phyloP scores from a whole-genome alignment of 495 filamentous ascomycete genomes.

The Clohesyomyces aquaticus region DNA sequence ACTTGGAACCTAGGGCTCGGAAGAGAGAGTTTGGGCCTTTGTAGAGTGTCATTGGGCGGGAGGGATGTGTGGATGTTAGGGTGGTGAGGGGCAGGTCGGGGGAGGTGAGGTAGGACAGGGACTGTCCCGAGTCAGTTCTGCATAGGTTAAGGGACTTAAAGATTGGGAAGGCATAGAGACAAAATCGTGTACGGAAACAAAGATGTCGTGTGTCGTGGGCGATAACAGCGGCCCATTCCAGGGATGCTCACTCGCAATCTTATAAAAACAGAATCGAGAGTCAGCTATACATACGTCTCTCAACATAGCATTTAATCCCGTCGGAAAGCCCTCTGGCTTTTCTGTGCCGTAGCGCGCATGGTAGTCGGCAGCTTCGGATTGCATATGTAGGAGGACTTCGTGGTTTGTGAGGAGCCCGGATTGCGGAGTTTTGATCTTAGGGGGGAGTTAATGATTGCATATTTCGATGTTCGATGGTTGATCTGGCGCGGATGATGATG shows the following conservation, averaged over 20 bases:
- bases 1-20: constrained; percentile 27
- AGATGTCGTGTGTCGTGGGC: neutral
- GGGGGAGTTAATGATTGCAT: too few relatives aligned
- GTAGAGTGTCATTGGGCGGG: constrained; percentile 28
- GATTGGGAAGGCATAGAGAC: too few relatives aligned
- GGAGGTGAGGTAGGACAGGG: constrained; percentile 24
- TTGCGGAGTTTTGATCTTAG: constrained; percentile 37
- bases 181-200: too few relatives aligned
- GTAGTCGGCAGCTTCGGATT: constrained; percentile 29
- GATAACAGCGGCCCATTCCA: neutral
- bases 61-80: constrained; percentile 9
- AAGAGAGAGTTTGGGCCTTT: constrained; percentile 27
- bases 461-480: too few relatives aligned
- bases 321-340: constrained; percentile 11
- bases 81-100: neutral
- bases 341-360: constrained; percentile 19
- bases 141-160: neutral
- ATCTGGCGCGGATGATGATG: neutral
- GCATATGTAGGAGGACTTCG: constrained; percentile 37
- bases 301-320: constrained; percentile 16
- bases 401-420: constrained; percentile 37
- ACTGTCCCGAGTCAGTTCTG: neutral
- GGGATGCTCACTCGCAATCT: too few relatives aligned
- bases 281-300: constrained; percentile 34
- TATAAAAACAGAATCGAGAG: neutral